Percentiles rank a stretch among this genome's conserved stretches.
Evolutionary conservation across 2,329 filamentous ascomycete species (phyloP).

Genomic region (Eutypa lata): DNA sequence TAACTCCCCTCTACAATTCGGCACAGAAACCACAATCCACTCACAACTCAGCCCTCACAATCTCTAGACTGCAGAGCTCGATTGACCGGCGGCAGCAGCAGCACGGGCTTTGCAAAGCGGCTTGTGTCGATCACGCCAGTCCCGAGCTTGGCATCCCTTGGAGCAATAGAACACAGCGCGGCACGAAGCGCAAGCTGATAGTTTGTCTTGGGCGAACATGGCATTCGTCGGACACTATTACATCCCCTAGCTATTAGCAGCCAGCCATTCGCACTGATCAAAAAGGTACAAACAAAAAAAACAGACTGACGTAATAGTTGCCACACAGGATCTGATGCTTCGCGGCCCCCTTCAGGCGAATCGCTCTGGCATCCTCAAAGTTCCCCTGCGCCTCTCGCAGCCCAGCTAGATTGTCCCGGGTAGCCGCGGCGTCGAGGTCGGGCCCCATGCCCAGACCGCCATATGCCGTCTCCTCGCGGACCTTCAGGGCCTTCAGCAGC

Average conservation of each 20-base stretch:
- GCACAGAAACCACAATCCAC: too few species aligned
- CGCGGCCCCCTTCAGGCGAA: constrained; percentile 8
- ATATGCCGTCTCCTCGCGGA: constrained; percentile 1
- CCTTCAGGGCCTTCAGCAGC: constrained; percentile 7
- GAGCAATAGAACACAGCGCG: constrained; percentile 16
- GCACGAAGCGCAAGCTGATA: constrained; percentile 8
- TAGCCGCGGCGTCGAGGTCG: constrained; percentile 9
- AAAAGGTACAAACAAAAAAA: background rate
- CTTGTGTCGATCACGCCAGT: constrained; percentile 14
- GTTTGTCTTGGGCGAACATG: constrained; percentile 4
- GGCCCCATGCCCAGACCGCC: background rate
- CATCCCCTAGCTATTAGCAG: background rate
- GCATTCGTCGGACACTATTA: constrained; percentile 6
- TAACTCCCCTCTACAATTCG: too few species aligned
- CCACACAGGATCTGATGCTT: constrained; percentile 14
- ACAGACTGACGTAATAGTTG: constrained; percentile 10
- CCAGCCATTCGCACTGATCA: background rate
- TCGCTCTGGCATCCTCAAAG: constrained; percentile 11
- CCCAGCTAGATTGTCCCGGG: constrained; percentile 13
- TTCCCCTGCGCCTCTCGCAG: constrained; percentile 16
- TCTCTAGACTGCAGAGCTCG: too few species aligned
- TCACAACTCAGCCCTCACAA: too few species aligned
- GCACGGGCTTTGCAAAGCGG: constrained; percentile 9
- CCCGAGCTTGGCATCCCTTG: constrained; percentile 12
- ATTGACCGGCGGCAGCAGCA: background rate